These are phyloP conservation scores for Oropetium thomaeum DNA, from an alignment of 176 grass and related monocot species.

Conservation along the genomic window DNA sequence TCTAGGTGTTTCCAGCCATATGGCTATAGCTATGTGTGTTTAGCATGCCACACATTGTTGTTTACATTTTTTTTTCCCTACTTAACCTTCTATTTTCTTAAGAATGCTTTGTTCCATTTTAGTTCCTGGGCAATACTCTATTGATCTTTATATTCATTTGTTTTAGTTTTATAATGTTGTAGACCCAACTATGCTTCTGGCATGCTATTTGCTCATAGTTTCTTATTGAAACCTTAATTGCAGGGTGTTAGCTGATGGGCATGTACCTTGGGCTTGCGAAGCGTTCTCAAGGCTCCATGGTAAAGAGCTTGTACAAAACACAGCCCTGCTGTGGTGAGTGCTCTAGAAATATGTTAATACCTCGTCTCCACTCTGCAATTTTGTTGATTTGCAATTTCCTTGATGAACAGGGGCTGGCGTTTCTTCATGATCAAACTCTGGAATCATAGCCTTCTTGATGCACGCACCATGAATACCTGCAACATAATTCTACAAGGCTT, in stretches of 20 bases:
- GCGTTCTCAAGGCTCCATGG: slow-evolving; percentile 85
- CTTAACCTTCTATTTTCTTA: background rate
- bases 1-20: background rate
- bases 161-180: background rate
- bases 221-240: slow-evolving; percentile 33
- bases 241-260: slow-evolving; percentile 94
- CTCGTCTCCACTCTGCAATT: background rate
- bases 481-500: slow-evolving; percentile 72
- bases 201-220: background rate
- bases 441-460: slow-evolving; percentile 95
- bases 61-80: background rate
- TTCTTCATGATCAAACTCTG: slow-evolving; percentile 98
- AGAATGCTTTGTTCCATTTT: background rate
- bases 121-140: background rate
- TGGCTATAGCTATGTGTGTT: background rate
- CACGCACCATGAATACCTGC: slow-evolving; percentile 75
- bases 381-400: slow-evolving; percentile 14
- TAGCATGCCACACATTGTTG: background rate
- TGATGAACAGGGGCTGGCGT: slow-evolving; percentile 71
- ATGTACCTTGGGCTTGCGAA: slow-evolving; percentile 92
- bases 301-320: slow-evolving; percentile 52
- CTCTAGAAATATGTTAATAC: background rate
- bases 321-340: slow-evolving; percentile 69
- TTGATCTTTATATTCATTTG: background rate
- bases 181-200: background rate